These are phyloP conservation scores for Aspergillus panamensis DNA, from an alignment of 495 filamentous ascomycete genomes.

Conservation along the genomic window DNA sequence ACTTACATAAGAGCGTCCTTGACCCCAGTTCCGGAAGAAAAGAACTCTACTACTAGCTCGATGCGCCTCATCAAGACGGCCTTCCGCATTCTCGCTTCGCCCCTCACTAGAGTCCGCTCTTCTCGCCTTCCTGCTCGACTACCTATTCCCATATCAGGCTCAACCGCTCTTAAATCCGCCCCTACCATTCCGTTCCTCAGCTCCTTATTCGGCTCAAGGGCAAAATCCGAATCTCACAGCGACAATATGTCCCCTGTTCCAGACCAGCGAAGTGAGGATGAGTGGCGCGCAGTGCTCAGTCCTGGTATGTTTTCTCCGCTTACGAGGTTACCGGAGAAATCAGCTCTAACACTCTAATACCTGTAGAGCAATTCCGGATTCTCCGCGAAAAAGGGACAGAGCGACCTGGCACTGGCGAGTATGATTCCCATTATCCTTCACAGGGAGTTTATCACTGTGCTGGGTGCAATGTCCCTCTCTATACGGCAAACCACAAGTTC, in stretches of 20 bases:
- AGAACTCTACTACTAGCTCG: slow-evolving; percentile 11
- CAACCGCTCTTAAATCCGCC: slow-evolving; percentile 52
- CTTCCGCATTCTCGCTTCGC: slow-evolving; percentile 46
- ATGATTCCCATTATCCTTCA: slow-evolving; percentile 76
- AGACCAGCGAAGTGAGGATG: slow-evolving; percentile 70
- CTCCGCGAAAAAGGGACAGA: slow-evolving; percentile 92
- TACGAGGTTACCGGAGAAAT: neutral
- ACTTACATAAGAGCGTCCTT: too few species aligned
- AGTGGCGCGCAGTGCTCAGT: slow-evolving; percentile 83
- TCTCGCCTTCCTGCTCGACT: slow-evolving; percentile 22
- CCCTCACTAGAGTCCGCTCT: slow-evolving; percentile 25
- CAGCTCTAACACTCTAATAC: slow-evolving; percentile 15
- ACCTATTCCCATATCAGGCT: slow-evolving; percentile 34
- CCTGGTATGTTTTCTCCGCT: slow-evolving; percentile 50
- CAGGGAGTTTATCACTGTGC: slow-evolving; percentile 80
- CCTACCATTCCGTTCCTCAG: slow-evolving; percentile 72
- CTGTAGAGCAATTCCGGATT: slow-evolving; percentile 85
- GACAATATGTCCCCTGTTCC: slow-evolving; percentile 75
- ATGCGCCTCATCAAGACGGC: slow-evolving; percentile 57
- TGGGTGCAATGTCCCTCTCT: slow-evolving; percentile 82
- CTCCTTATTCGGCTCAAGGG: slow-evolving; percentile 68
- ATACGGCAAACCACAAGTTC: slow-evolving; percentile 89
- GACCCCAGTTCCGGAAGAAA: neutral
- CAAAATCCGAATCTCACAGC: slow-evolving; percentile 32
- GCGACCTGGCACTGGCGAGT: slow-evolving; percentile 70